Evolutionary conservation across 148 eudicot genomes (phyloP), one percentile per base, ranked within the genome.

Genomic region (Cornus florida): DNA sequence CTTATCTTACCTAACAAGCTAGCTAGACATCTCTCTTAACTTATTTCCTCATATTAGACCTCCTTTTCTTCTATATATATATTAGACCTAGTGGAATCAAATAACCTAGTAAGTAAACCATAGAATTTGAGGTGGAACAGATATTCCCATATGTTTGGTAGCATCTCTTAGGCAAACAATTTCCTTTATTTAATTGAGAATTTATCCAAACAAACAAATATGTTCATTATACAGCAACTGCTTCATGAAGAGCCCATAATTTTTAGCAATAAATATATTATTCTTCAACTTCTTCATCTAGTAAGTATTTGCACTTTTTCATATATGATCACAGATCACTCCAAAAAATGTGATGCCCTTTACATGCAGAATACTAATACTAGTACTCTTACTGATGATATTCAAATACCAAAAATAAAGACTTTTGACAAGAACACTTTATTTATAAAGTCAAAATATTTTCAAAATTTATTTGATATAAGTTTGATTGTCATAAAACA

Each of bases 21-120:
- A 72, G 28, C 76, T 78, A 65, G 64, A 65, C 31, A 72, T 70
- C 70, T 17, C 13, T 50, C n/a, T 28, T 1, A 68, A 66, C 16
- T 32, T 32, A 53, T 14, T 19, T 69, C 35, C 71, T 19, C 11
- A 16, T 24, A 3, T 14, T 23, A 67, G 5, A 4, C 28, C 69
- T 41, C 23, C 59, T 78, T 41, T 65, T 41, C 57, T 38, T 38
- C 16, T 64, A 16, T 60, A 10, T 7, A 39, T 39, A 39, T 7
- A 43, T 17, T n/a, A 62, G 24, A 62, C 22, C 23, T 62, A 20
- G 12, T 19, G 23, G 22, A 62, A 13, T 62, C 23, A 62, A 17
- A 62, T 19, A n/a, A 62, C 22, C 19, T 19, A 62, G 23, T 4
- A 62, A 57, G 0, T 28, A 28, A 13, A 57, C 64, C 2, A 13